Conservation (phyloP, 768 basidiomycete species). For the Favolaschia claudopus region DNA sequence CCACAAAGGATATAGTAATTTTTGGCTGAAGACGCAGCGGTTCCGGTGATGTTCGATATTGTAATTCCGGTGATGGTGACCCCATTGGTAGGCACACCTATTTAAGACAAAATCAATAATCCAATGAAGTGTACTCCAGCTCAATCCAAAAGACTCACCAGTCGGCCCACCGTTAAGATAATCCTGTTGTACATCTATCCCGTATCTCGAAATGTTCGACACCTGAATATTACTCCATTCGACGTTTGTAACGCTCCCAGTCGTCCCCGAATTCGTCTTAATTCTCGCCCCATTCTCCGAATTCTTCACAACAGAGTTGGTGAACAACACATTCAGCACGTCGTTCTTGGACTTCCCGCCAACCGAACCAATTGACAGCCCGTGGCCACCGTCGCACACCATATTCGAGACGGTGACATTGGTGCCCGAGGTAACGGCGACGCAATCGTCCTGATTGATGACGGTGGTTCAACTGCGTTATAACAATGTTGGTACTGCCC, state of each 20-base stretch:
- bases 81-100: neutral
- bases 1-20: slow-evolving; percentile 21
- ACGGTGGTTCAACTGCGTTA: neutral
- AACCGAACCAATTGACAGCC: neutral
- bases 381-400: neutral
- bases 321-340: neutral
- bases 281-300: neutral
- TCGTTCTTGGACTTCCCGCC: neutral
- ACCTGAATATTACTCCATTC: neutral
- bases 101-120: neutral
- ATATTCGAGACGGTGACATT: neutral
- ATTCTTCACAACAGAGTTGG: neutral
- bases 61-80: neutral
- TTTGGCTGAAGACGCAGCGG: slow-evolving; percentile 1
- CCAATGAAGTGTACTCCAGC: too few relatives aligned
- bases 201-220: neutral
- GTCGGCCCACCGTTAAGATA: too few relatives aligned
- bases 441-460: neutral
- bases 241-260: neutral
- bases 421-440: neutral
- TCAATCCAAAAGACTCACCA: neutral
- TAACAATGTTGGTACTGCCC: too few relatives aligned
- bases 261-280: neutral
- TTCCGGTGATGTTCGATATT: neutral
- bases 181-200: neutral